Evolutionary conservation across 768 basidiomycete genomes (phyloP).

Genomic region (Hypholoma fasciculare): DNA sequence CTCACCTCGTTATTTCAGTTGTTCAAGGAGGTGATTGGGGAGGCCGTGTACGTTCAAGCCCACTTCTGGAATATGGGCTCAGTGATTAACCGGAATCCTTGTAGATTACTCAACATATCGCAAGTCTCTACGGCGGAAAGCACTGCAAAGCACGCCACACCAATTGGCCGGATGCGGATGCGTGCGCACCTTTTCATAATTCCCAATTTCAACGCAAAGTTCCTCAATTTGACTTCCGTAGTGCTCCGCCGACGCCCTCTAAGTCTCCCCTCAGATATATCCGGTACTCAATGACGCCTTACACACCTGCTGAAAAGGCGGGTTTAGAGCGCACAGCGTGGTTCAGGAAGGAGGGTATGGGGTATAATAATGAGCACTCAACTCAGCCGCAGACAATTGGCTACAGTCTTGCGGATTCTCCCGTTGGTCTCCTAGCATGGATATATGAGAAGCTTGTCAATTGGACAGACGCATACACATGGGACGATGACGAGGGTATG

Average conservation of each 20-base stretch:
- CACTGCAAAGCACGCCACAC: slow-evolving; percentile 53
- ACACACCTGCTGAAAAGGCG: slow-evolving; percentile 34
- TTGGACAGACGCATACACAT: slow-evolving; percentile 54
- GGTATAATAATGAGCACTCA: slow-evolving; percentile 40
- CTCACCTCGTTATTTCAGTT: slow-evolving; percentile 23
- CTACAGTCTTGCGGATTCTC: slow-evolving; percentile 59
- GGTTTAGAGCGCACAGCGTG: slow-evolving; percentile 28
- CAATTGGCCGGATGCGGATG: slow-evolving; percentile 37
- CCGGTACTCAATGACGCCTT: slow-evolving; percentile 22
- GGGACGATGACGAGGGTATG: slow-evolving; percentile 58
- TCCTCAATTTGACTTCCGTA: not conserved
- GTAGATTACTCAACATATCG: slow-evolving; percentile 29
- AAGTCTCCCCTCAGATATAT: slow-evolving; percentile 23
- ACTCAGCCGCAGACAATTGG: slow-evolving; percentile 55
- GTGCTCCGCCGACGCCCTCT: slow-evolving; percentile 20
- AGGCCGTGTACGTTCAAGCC: slow-evolving; percentile 22
- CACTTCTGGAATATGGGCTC: not conserved
- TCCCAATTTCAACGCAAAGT: not conserved
- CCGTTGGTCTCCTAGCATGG: slow-evolving; percentile 55
- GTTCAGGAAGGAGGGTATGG: slow-evolving; percentile 30
- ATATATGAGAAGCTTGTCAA: slow-evolving; percentile 51
- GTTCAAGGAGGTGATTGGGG: slow-evolving; percentile 56
- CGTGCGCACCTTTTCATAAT: not conserved
- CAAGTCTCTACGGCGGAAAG: slow-evolving; percentile 28
- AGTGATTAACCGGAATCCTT: slow-evolving; percentile 19